Conservation (phyloP, 306 rosid species). For the Fagus crenata region DNA sequence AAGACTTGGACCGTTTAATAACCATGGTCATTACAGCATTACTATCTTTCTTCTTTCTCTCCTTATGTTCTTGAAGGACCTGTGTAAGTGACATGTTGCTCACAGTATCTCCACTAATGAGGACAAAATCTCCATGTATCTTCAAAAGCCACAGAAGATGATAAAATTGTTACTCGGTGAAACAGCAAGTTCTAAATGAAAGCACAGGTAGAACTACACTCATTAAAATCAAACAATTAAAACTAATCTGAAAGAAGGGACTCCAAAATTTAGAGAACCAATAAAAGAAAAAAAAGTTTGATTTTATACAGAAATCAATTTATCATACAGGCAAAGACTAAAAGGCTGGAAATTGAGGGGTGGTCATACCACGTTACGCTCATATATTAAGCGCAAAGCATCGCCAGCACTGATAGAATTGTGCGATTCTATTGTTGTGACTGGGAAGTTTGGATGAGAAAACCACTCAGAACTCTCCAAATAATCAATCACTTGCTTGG, state of each 20-base stretch:
- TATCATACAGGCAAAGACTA: background rate
- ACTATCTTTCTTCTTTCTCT: conserved; percentile 84
- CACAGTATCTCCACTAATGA: conserved; percentile 91
- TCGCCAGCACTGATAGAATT: conserved; percentile 92
- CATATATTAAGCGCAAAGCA: conserved; percentile 82
- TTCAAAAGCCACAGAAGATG: conserved; percentile 41
- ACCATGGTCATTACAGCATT: conserved; percentile 98
- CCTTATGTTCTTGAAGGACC: conserved; percentile 89
- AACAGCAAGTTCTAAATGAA: conserved; percentile 11
- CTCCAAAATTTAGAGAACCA: background rate
- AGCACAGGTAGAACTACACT: conserved; percentile 5
- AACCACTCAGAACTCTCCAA: conserved; percentile 83
- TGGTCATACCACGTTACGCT: conserved; percentile 83
- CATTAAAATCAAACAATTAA: background rate
- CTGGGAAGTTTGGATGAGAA: conserved; percentile 69
- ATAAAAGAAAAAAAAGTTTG: background rate
- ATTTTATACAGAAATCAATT: background rate
- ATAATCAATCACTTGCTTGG: conserved; percentile 80
- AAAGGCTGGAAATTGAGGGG: background rate
- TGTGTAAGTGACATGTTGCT: conserved; percentile 96
- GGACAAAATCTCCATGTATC: conserved; percentile 97
- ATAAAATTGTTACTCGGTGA: conserved; percentile 30
- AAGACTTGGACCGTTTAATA: conserved; percentile 81
- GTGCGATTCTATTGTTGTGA: conserved; percentile 79
- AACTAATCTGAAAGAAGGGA: background rate